phyloP scores from a whole-genome alignment of 805 yeast species.

The Myxozyma vanderwaltii region DNA sequence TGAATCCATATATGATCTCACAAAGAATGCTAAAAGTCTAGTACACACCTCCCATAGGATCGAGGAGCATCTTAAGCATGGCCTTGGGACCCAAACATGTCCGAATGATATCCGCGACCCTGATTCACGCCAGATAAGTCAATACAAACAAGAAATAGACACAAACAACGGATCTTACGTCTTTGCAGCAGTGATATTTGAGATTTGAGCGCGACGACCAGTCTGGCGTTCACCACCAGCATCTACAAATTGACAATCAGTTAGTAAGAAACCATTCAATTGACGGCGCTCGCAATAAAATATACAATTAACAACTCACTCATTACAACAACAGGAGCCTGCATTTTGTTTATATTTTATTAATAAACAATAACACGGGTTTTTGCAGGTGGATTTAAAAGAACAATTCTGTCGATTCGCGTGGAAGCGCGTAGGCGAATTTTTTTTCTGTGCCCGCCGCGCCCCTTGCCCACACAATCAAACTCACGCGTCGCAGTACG shows the following conservation, averaged over 20 bases:
- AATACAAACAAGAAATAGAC: not conserved
- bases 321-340: slow-evolving; percentile 82
- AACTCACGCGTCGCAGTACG: slow-evolving; percentile 2
- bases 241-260: slow-evolving; percentile 9
- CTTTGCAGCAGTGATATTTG: slow-evolving; percentile 98
- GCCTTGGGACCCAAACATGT: slow-evolving; percentile 99
- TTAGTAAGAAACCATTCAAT: not conserved
- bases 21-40: not conserved
- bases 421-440: slow-evolving; percentile 15
- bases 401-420: slow-evolving; percentile 10
- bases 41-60: slow-evolving; percentile 65
- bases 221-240: slow-evolving; percentile 77
- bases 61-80: slow-evolving; percentile 95
- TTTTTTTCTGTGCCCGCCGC: too few species aligned
- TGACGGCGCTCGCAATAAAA: too few species aligned
- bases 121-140: slow-evolving; percentile 6
- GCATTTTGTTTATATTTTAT: slow-evolving; percentile 55
- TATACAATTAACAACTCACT: slow-evolving; percentile 44
- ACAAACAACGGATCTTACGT: slow-evolving; percentile 49
- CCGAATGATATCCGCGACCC: slow-evolving; percentile 92
- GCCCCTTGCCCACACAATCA: slow-evolving; percentile 5
- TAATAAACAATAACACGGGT: not conserved
- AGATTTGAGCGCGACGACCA: slow-evolving; percentile 95
- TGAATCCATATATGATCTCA: slow-evolving; percentile 48
- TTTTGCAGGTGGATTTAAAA: too few species aligned